Base-by-base conservation (phyloP, 2,329 filamentous ascomycete genomes). In the Sporothrix humicola region DNA sequence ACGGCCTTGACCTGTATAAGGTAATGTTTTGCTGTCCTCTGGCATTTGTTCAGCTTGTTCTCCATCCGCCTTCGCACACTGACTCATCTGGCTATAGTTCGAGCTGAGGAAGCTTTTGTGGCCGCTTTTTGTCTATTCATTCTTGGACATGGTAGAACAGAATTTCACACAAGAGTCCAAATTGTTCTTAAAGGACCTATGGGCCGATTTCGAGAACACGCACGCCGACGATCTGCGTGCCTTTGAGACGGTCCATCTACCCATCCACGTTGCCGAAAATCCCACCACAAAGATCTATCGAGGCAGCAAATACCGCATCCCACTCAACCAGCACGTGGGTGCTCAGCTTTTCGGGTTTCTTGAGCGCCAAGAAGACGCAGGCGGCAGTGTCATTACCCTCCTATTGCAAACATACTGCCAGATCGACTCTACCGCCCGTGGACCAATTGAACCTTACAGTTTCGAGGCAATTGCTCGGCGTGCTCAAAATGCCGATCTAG, bases 71-170 rank as follows among this genome's bases (percentile, higher is more conserved):
- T 20, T 26, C n/a, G 26, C 6, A 15, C 48, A 48, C 61, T 66
- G 61, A 66, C 15, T 8, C 1, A 8, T 66, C 6, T 13, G 42
- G 10, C 4, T 81, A 50, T 75, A 95, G 90, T 94, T 95, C 61
- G 96, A 99, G 83, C 86, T 99, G 2, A 88, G 90, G 74, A 94
- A 97, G 77, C 85, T 98, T 3, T 84, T 97, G 17, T 99, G 96
- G 94, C 96, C 96, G 0, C 84, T 97, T 0, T 98, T 98, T 79
- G 93, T 98, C 69, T 97, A 99, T 82, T 96, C 93, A 0, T 98
- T 93, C 79, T 85, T 99, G 37, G 91, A 93, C 73, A 88, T 98
- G 72, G 88, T 97, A 42, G 86, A 86, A 48, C 89, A 93, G 74
- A 90, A 90, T 76, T 94, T 92, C 77, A 84, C 88, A 1, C 88